Evolutionary conservation across 179 eudicot genomes (phyloP).

Genomic region (Amaranthus tricolor): DNA sequence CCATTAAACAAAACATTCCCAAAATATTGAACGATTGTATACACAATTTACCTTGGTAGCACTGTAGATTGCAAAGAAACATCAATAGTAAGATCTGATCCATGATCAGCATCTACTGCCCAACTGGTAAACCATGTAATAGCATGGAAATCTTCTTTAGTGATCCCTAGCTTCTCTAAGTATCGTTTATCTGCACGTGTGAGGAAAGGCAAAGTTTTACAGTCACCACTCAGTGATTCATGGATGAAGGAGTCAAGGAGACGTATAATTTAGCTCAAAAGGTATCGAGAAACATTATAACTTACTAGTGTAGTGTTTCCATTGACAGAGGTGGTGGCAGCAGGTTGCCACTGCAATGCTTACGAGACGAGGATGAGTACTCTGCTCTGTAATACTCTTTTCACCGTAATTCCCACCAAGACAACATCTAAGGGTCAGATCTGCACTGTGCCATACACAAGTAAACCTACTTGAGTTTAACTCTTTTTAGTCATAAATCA

Average conservation of each 20-base stretch:
- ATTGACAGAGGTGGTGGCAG: constrained; percentile 98
- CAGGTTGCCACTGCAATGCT: constrained; percentile 97
- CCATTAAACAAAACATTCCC: no score
- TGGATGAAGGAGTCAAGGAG: background rate
- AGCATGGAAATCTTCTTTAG: constrained; percentile 76
- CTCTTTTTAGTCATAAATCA: background rate
- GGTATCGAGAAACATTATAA: background rate
- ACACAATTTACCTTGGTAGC: constrained; percentile 34
- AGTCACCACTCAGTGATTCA: background rate
- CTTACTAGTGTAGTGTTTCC: constrained; percentile 87
- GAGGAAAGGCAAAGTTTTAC: background rate
- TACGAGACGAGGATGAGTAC: constrained; percentile 37
- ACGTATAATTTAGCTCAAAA: background rate
- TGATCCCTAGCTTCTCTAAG: constrained; percentile 51
- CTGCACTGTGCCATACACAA: constrained; percentile 37
- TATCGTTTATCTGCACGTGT: constrained; percentile 60
- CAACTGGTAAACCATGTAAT: constrained; percentile 97
- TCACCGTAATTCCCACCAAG: constrained; percentile 32
- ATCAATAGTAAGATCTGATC: constrained; percentile 45
- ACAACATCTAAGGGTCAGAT: constrained; percentile 93
- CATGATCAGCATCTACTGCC: constrained; percentile 96
- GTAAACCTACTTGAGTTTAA: background rate
- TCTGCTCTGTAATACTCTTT: constrained; percentile 22
- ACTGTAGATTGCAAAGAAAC: constrained; percentile 30
- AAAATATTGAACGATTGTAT: background rate